phyloP scores from a whole-genome alignment of 108 stramenopile genomes.

The Conticribra weissflogii region DNA sequence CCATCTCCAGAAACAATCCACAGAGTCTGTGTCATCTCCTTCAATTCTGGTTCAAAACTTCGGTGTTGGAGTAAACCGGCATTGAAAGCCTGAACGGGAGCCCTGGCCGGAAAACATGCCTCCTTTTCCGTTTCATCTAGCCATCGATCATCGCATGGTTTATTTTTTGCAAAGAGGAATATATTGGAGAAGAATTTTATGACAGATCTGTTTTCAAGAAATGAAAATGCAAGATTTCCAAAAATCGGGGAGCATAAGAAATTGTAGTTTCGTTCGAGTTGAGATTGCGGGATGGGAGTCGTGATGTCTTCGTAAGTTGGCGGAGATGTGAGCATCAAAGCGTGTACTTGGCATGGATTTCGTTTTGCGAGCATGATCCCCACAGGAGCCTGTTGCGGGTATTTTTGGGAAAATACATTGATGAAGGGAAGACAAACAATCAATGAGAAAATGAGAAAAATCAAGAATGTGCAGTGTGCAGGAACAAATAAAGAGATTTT shows the following conservation, averaged over 20 bases:
- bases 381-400: conserved; percentile 34
- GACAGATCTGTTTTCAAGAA: conserved; percentile 58
- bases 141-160: conserved; percentile 64
- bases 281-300: conserved; percentile 50
- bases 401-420: no score
- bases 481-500: no score
- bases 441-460: not conserved
- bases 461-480: no score
- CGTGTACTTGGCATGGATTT: conserved; percentile 46
- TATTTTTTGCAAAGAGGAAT: conserved; percentile 57
- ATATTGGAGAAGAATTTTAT: conserved; percentile 68
- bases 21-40: conserved; percentile 40
- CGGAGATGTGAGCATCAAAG: conserved; percentile 62
- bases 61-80: conserved; percentile 65
- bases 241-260: conserved; percentile 54
- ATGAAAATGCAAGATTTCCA: conserved; percentile 54
- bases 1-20: conserved; percentile 57
- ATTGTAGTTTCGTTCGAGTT: conserved; percentile 61
- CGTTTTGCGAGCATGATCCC: conserved; percentile 62
- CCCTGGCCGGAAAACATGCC: conserved; percentile 29
- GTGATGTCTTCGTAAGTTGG: conserved; percentile 64
- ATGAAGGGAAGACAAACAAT: no score
- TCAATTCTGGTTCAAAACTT: conserved; percentile 58
- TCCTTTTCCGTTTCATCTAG: conserved; percentile 50
- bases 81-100: conserved; percentile 70